These are phyloP conservation scores for Fusarium succisae DNA, from an alignment of 2,329 filamentous ascomycete species.

Conservation along the genomic window DNA sequence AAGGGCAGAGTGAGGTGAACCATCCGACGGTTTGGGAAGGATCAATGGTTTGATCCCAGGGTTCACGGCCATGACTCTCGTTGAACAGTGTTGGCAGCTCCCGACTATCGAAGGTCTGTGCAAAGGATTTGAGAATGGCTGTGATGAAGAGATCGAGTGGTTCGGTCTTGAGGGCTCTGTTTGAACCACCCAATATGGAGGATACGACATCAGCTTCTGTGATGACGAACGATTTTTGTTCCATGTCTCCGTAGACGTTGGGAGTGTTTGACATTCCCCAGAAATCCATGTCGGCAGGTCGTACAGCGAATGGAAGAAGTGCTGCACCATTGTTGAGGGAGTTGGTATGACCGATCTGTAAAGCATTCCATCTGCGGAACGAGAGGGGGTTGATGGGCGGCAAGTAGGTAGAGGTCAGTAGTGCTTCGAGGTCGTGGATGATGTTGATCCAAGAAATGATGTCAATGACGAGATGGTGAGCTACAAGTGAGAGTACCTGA, in stretches of 20 bases:
- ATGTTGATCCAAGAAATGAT: conserved; percentile 58
- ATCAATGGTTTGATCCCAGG: conserved; percentile 46
- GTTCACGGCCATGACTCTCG: conserved; percentile 55
- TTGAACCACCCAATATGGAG: conserved; percentile 36
- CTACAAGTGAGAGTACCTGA: conserved; percentile 45
- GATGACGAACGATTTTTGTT: conserved; percentile 3
- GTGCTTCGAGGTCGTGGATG: conserved; percentile 54
- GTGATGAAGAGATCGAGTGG: conserved; percentile 53
- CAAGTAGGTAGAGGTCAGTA: conserved; percentile 41
- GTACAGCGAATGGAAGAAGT: conserved; percentile 11
- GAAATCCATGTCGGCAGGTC: conserved; percentile 17
- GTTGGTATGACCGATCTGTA: conserved; percentile 47
- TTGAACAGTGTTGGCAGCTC: conserved; percentile 49
- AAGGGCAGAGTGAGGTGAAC: conserved; percentile 55
- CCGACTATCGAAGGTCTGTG: conserved; percentile 47
- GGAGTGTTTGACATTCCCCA: conserved; percentile 25
- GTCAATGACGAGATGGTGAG: conserved; percentile 54
- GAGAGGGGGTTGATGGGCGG: conserved; percentile 38
- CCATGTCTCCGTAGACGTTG: conserved; percentile 23
- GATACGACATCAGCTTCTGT: background rate
- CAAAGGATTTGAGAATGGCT: conserved; percentile 48
- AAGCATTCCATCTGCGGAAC: conserved; percentile 51
- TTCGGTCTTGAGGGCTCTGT: conserved; percentile 47
- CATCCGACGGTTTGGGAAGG: conserved; percentile 55
- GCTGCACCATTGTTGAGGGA: background rate